Evolutionary conservation across 176 grass and related monocot species (phyloP), one percentile per base, ranked within the genome.

Genomic region (Oryza longistaminata): DNA sequence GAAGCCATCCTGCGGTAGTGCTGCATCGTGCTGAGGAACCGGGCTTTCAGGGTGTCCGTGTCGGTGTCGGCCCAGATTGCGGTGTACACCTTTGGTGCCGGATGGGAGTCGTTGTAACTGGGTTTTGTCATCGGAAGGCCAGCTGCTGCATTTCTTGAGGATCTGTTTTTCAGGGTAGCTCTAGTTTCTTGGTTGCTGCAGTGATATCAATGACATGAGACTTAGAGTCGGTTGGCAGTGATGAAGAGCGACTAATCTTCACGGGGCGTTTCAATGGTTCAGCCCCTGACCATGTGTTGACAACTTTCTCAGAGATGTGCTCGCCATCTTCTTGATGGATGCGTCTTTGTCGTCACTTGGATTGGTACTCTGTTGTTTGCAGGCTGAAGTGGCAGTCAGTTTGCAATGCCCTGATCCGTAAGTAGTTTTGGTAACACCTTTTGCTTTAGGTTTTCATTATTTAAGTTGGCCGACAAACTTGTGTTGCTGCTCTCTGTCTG

Each of bases 11-110:
- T 74, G 22, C 68, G 88, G 74, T 79, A 73, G 66, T 81, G 45
- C 61, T 72, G 74, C 84, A 79, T 87, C n/a, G 88, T 68, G 62
- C 81, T 82, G 68, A 79, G 10, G 61, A 83, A 61, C 26, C 83
- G 26, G 66, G 84, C 74, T 33, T 62, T 61, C 67, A 77, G 42
- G 44, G 88, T 86, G 66, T 86, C 84, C 0, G 83, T 87, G 60
- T 90, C 84, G 0, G 84, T 90, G 45, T 83, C 88, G 5, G 46
- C 84, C 88, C 73, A 86, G 26, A 73, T 66, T 15, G 84, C 84
- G 15, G 88, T 74, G 61, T 86, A 62, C 74, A 74, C 35, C 68
- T 86, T 90, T 11, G 88, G 74, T 25, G 78, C 45, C 66, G 74
- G 68, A 58, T 61, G 35, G 1, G 79, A 24, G 26, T 55, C 84